phyloP scores from a whole-genome alignment of 768 basidiomycete species.

The Tubosaeta sp. region DNA sequence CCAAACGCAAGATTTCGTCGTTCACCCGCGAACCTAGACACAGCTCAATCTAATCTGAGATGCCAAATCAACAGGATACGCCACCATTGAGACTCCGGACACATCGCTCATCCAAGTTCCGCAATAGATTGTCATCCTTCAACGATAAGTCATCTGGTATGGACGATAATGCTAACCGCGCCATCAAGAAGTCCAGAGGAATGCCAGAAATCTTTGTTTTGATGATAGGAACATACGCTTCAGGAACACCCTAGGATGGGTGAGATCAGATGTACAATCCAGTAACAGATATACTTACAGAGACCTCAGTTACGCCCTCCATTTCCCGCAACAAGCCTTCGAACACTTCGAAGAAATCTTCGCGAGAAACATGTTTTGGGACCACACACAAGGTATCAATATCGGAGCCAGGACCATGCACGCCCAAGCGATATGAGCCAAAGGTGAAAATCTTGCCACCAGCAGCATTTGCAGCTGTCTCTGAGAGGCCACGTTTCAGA shows the following conservation, averaged over 20 bases:
- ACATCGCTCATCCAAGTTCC: constrained; percentile 91
- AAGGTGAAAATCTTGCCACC: constrained; percentile 99
- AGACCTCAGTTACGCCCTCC: constrained; percentile 83
- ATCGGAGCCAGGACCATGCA: constrained; percentile 93
- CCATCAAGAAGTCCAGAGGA: constrained; percentile 92
- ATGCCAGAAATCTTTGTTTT: constrained; percentile 88
- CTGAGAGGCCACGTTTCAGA: constrained; percentile 76
- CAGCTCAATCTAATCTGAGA: constrained; percentile 9
- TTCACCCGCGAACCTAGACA: constrained; percentile 85
- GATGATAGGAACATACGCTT: constrained; percentile 95
- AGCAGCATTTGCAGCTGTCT: constrained; percentile 80
- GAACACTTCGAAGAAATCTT: constrained; percentile 93
- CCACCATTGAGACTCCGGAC: constrained; percentile 90
- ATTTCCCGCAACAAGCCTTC: constrained; percentile 81
- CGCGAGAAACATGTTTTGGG: constrained; percentile 91
- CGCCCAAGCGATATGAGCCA: constrained; percentile 96
- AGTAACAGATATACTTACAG: constrained; percentile 52
- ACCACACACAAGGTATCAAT: constrained; percentile 99
- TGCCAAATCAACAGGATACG: constrained; percentile 4
- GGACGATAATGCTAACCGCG: constrained; percentile 76
- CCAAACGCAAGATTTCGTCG: constrained; percentile 90
- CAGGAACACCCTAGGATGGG: constrained; percentile 77
- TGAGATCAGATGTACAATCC: not conserved
- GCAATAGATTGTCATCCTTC: constrained; percentile 85
- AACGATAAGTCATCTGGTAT: constrained; percentile 92